Conservation (phyloP, 768 basidiomycete species). For the Xerocomellus dryophilus region DNA sequence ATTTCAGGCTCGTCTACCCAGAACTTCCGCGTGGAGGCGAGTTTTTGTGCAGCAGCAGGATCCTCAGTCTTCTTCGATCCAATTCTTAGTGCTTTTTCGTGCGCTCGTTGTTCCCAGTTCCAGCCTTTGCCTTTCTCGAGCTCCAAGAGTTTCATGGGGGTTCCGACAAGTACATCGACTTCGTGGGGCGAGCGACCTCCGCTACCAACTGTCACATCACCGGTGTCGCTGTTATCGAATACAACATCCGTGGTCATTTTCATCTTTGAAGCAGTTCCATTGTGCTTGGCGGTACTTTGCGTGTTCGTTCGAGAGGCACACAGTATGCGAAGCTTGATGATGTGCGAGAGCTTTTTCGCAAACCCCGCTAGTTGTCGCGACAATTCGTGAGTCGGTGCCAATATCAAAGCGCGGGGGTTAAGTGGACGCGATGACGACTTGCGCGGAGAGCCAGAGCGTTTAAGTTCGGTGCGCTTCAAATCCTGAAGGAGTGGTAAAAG, state of each 20-base stretch:
- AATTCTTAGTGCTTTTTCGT: conserved; percentile 22
- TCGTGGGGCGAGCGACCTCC: conserved; percentile 14
- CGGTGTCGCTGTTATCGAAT: conserved; percentile 23
- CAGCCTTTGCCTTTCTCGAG: conserved; percentile 54
- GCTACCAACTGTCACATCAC: conserved; percentile 30
- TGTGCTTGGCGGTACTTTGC: conserved; percentile 20
- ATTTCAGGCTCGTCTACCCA: conserved; percentile 54
- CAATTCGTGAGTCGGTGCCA: conserved; percentile 89
- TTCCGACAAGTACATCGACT: conserved; percentile 63
- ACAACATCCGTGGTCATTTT: conserved; percentile 14
- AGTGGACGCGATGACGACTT: conserved; percentile 29
- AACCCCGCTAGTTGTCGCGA: conserved; percentile 73
- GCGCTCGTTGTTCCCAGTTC: conserved; percentile 40
- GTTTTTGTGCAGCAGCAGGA: conserved; percentile 8
- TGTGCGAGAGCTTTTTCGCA: conserved; percentile 72
- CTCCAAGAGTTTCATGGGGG: conserved; percentile 61
- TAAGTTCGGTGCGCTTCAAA: conserved; percentile 64
- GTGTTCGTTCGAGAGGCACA: conserved; percentile 66
- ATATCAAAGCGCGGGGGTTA: conserved; percentile 73
- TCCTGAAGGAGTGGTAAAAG: conserved; percentile 78
- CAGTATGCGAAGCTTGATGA: conserved; percentile 69
- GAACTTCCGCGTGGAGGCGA: conserved; percentile 27
- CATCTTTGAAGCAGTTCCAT: conserved; percentile 52
- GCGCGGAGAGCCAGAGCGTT: conserved; percentile 3
- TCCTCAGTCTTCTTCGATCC: conserved; percentile 33